A percentile compares a stretch with the other conserved stretches of the same genome.
phyloP scores from a whole-genome alignment of 805 yeast genomes.

The Yamadazyma philogaea region DNA sequence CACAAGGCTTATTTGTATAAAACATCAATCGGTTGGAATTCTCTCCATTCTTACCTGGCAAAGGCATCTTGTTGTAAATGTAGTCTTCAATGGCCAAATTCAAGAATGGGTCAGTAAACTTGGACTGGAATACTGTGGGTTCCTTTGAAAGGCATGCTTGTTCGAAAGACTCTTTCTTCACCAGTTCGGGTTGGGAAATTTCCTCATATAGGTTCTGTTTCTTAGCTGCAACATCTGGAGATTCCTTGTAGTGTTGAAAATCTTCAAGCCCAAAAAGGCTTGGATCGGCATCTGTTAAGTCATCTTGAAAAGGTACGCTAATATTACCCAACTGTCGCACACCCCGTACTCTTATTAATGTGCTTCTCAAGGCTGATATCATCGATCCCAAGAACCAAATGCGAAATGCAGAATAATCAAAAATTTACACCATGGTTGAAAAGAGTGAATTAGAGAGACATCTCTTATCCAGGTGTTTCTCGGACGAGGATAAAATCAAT shows the following conservation, averaged over 20 bases:
- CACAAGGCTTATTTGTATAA: slow-evolving; percentile 77
- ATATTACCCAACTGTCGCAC: slow-evolving; percentile 6
- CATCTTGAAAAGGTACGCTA: slow-evolving; percentile 38
- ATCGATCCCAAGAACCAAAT: background rate
- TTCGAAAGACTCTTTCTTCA: slow-evolving; percentile 1
- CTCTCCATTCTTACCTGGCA: slow-evolving; percentile 16
- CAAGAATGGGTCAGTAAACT: slow-evolving; percentile 59
- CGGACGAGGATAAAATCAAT: slow-evolving; percentile 33
- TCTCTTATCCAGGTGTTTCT: slow-evolving; percentile 44
- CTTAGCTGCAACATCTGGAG: slow-evolving; percentile 25
- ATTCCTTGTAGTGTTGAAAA: slow-evolving; percentile 36
- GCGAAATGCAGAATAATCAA: slow-evolving; percentile 4
- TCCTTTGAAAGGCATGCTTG: slow-evolving; percentile 15
- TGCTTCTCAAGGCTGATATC: background rate
- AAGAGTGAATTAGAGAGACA: slow-evolving; percentile 45
- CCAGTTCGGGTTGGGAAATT: background rate
- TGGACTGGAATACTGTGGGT: slow-evolving; percentile 61
- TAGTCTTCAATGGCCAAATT: slow-evolving; percentile 83
- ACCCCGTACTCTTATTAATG: background rate
- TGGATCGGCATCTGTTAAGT: slow-evolving; percentile 28
- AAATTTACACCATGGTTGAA: slow-evolving; percentile 34
- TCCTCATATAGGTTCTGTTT: slow-evolving; percentile 11
- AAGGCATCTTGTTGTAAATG: slow-evolving; percentile 64
- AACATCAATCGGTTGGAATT: slow-evolving; percentile 57
- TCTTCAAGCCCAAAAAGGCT: slow-evolving; percentile 38